phyloP scores from a whole-genome alignment of 2,329 filamentous ascomycete species.

The Fusarium longipes region DNA sequence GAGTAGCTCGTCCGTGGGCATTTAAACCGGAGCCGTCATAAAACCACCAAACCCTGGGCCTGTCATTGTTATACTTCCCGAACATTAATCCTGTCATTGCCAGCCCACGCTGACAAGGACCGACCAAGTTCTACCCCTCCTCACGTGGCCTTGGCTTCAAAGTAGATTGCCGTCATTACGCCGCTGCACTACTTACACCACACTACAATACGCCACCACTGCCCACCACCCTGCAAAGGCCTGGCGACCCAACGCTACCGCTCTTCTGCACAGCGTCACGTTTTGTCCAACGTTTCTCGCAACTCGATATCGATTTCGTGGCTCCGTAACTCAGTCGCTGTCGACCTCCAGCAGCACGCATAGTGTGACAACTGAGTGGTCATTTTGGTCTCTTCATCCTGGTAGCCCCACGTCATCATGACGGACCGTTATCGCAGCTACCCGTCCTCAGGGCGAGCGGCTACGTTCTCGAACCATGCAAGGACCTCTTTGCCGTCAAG shows the following conservation, averaged over 20 bases:
- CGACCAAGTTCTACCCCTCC: conserved; percentile 42
- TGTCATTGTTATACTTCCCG: conserved; percentile 3
- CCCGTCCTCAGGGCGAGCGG: conserved; percentile 57
- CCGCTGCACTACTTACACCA: conserved; percentile 22
- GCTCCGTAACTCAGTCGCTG: conserved; percentile 6
- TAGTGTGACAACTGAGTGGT: conserved; percentile 21
- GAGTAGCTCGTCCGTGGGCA: conserved; percentile 9
- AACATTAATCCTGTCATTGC: conserved; percentile 21
- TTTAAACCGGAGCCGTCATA: conserved; percentile 6
- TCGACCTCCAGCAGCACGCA: conserved; percentile 15
- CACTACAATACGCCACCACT: conserved; percentile 23
- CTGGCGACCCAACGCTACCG: conserved; percentile 26
- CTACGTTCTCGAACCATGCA: conserved; percentile 60
- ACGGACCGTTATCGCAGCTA: conserved; percentile 59
- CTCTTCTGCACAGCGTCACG: conserved; percentile 29
- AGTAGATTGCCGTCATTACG: conserved; percentile 40
- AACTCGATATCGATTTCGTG: conserved; percentile 15
- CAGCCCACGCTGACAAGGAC: conserved; percentile 36
- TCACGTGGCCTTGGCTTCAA: conserved; percentile 44
- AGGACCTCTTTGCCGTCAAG: conserved; percentile 65
- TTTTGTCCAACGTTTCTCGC: conserved; percentile 34
- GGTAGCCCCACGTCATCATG: conserved; percentile 53
- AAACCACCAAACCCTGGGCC: conserved; percentile 19
- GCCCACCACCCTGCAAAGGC: conserved; percentile 29
- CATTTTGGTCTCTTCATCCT: conserved; percentile 13